Conservation (phyloP, 169 alveolate species). For the Besnoitia besnoiti region DNA sequence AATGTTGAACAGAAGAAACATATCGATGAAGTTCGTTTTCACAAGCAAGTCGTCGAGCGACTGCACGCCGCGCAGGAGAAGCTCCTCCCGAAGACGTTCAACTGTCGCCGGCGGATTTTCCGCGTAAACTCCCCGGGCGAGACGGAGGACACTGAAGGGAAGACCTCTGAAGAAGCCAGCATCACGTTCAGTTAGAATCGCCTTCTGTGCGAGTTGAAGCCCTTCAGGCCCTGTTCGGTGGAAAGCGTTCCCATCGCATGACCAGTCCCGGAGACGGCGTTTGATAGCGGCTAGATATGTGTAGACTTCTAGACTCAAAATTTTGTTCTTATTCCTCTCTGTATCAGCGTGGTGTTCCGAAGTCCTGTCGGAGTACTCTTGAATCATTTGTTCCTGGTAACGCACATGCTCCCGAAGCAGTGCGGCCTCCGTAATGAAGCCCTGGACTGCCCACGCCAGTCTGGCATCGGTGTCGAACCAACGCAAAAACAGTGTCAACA, state of each 20-base stretch:
- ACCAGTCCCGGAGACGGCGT: constrained; percentile 42
- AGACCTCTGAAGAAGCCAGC: constrained; percentile 42
- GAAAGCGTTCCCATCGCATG: constrained; percentile 54
- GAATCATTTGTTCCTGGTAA: background rate
- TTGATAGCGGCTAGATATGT: constrained; percentile 32
- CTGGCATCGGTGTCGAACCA: background rate
- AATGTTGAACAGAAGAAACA: constrained; percentile 31
- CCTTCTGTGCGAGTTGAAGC: background rate
- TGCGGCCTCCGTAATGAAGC: constrained; percentile 32
- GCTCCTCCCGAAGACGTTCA: constrained; percentile 31
- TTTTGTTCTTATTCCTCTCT: background rate
- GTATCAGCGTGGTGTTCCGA: constrained; percentile 11
- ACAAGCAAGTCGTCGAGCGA: constrained; percentile 28
- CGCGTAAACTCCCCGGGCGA: constrained; percentile 31
- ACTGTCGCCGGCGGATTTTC: constrained; percentile 10
- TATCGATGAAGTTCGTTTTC: constrained; percentile 49
- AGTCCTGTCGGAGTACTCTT: background rate
- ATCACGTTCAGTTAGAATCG: constrained; percentile 36
- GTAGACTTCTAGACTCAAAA: background rate
- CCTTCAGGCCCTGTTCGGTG: constrained; percentile 38
- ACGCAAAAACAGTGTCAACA: constrained; percentile 44
- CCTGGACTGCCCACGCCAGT: constrained; percentile 3
- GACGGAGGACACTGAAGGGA: constrained; percentile 41
- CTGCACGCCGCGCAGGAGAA: constrained; percentile 30
- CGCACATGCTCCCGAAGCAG: constrained; percentile 30